phyloP scores from a whole-genome alignment of 495 filamentous ascomycete species.

The Lineolata rhizophorae region DNA sequence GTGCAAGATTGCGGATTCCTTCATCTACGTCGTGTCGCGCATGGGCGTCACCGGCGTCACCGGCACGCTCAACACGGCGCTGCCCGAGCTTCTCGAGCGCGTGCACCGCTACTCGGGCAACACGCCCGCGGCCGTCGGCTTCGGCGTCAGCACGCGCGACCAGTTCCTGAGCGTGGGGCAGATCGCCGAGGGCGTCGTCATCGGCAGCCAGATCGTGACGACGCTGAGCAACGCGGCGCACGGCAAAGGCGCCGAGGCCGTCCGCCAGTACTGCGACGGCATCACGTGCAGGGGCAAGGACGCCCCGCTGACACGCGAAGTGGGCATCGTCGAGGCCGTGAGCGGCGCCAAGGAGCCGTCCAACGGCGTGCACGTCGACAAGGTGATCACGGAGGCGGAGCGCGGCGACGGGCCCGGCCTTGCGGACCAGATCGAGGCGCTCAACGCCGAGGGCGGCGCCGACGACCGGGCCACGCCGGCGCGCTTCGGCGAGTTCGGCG shows the following conservation, averaged over 20 bases:
- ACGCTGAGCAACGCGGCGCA: constrained; percentile 43
- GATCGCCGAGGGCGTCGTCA: constrained; percentile 87
- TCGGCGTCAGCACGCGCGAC: constrained; percentile 86
- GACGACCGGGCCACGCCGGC: constrained; percentile 40
- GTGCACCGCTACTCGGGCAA: constrained; percentile 90
- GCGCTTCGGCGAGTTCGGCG: constrained; percentile 90
- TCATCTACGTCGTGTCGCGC: constrained; percentile 96
- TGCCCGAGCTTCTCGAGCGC: constrained; percentile 57
- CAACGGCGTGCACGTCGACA: constrained; percentile 32
- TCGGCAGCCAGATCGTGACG: constrained; percentile 82
- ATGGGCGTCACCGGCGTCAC: constrained; percentile 93
- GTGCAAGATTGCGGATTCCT: constrained; percentile 92
- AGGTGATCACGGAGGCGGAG: constrained; percentile 39
- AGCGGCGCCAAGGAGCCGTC: constrained; percentile 26
- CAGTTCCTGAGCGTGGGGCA: constrained; percentile 73
- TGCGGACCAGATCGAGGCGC: constrained; percentile 48
- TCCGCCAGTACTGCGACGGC: constrained; percentile 67
- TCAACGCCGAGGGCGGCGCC: constrained; percentile 30
- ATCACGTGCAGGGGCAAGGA: constrained; percentile 38
- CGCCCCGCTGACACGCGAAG: constrained; percentile 26
- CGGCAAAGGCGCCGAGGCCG: constrained; percentile 48
- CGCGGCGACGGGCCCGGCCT: constrained; percentile 35
- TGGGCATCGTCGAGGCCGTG: constrained; percentile 42
- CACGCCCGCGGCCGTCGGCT: constrained; percentile 76
- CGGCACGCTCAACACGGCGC: constrained; percentile 52